Evolutionary conservation across 768 basidiomycete species (phyloP).

Genomic region (Atractiella rhizophila): DNA sequence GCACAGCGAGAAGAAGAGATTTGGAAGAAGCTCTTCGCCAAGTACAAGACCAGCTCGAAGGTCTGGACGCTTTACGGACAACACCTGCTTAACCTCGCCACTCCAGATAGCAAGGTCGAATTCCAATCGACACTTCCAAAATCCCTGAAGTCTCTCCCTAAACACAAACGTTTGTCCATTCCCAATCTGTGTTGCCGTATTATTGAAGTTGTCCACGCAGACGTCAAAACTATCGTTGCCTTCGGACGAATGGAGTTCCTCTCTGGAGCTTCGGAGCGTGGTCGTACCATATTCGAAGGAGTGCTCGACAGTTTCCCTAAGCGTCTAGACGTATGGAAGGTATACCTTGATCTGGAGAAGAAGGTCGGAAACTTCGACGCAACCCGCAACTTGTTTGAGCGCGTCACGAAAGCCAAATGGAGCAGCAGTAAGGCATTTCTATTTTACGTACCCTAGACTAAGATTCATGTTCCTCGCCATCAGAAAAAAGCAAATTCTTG

Average conservation of each 20-base stretch:
- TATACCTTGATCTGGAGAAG: constrained; percentile 93
- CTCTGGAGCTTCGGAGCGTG: constrained; percentile 74
- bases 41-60: constrained; percentile 78
- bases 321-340: constrained; percentile 78
- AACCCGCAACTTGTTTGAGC: constrained; percentile 62
- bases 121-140: constrained; percentile 71
- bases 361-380: constrained; percentile 51
- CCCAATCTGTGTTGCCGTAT: background rate
- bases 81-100: constrained; percentile 45
- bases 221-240: constrained; percentile 80
- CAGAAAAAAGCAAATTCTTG: constrained; percentile 37
- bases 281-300: constrained; percentile 86
- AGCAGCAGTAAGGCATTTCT: constrained; percentile 50
- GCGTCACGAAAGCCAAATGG: constrained; percentile 59
- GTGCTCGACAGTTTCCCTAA: constrained; percentile 88
- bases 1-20: constrained; percentile 75
- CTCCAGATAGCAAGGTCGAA: constrained; percentile 54
- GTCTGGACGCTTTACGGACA: constrained; percentile 78
- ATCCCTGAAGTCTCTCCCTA: constrained; percentile 68
- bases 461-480: constrained; percentile 7
- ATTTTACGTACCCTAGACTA: background rate
- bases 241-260: constrained; percentile 92
- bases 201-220: constrained; percentile 25
- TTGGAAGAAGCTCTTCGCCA: constrained; percentile 65
- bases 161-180: constrained; percentile 55